Evolutionary conservation across 1,284 basidiomycete species (phyloP).

Genomic region (Trichosporon faecale): DNA sequence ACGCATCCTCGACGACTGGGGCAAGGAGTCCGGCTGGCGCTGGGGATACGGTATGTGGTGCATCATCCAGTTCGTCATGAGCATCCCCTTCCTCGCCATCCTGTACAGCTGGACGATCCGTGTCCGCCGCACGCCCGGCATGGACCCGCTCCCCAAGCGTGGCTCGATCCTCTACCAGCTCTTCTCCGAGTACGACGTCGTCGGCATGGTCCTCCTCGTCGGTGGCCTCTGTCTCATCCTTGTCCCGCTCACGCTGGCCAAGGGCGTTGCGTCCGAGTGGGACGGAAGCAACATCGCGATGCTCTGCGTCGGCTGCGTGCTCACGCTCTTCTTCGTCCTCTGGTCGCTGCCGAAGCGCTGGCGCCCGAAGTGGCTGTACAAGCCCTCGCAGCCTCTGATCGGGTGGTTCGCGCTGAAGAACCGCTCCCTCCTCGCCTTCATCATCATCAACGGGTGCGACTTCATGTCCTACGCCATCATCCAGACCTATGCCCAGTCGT

Average conservation of each 20-base stretch:
- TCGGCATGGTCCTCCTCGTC: conserved; percentile 11
- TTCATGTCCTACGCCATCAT: conserved; percentile 26
- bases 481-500: conserved; percentile 20
- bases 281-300: background rate
- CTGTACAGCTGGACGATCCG: conserved; percentile 5
- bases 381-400: conserved; percentile 21
- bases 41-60: conserved; percentile 14
- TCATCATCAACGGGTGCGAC: conserved; percentile 25
- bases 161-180: background rate
- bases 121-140: background rate
- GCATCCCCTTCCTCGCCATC: conserved; percentile 7
- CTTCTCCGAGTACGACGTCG: conserved; percentile 11
- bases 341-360: conserved; percentile 22
- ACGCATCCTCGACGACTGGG: conserved; percentile 12
- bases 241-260: conserved; percentile 5
- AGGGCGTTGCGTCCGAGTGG: conserved; percentile 6
- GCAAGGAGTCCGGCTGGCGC: conserved; percentile 1
- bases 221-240: conserved; percentile 8
- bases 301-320: background rate
- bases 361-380: conserved; percentile 22
- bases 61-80: conserved; percentile 5
- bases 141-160: conserved; percentile 1
- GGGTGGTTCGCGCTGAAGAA: conserved; percentile 26
- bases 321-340: background rate
- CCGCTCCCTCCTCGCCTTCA: conserved; percentile 21